Conservation (phyloP, 129 eudicot species). For the Flaveria ramosissima region DNA sequence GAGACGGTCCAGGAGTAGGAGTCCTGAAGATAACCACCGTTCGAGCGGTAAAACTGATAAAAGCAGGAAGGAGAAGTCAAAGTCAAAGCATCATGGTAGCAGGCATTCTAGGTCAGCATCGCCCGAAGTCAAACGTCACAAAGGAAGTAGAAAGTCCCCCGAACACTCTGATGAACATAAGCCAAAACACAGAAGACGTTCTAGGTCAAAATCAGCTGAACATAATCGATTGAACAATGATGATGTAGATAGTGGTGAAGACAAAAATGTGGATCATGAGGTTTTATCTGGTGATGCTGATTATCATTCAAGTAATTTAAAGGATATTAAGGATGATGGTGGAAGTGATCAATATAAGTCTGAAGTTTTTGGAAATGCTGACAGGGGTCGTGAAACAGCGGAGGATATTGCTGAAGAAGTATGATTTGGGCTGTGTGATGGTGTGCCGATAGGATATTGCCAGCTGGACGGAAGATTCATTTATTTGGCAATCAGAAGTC, state of each 20-base stretch:
- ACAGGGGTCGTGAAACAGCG: constrained; percentile 31
- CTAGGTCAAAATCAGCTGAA: constrained; percentile 68
- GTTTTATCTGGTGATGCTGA: constrained; percentile 43
- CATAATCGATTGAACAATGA: constrained; percentile 30
- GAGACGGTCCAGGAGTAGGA: constrained; percentile 61
- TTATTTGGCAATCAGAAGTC: constrained; percentile 28
- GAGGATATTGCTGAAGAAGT: constrained; percentile 33
- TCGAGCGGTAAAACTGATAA: constrained; percentile 51
- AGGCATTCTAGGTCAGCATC: constrained; percentile 71
- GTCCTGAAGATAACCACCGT: constrained; percentile 50
- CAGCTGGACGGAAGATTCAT: constrained; percentile 30
- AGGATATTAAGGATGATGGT: constrained; percentile 37
- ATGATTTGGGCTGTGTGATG: constrained; percentile 21
- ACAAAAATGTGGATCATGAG: constrained; percentile 30
- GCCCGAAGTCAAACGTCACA: constrained; percentile 46
- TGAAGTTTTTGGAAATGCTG: constrained; percentile 21
- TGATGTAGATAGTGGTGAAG: constrained; percentile 26
- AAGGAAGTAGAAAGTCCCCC: constrained; percentile 46
- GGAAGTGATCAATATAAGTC: constrained; percentile 30
- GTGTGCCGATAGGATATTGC: constrained; percentile 17
- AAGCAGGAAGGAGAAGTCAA: constrained; percentile 50
- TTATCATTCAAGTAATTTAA: constrained; percentile 4
- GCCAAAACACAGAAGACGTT: constrained; percentile 54
- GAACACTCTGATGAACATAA: constrained; percentile 42
- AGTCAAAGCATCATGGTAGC: constrained; percentile 49